Evolutionary conservation across 2,329 filamentous ascomycete species (phyloP), one percentile per base, ranked within the genome.

Genomic region (Fusarium austroafricanum): DNA sequence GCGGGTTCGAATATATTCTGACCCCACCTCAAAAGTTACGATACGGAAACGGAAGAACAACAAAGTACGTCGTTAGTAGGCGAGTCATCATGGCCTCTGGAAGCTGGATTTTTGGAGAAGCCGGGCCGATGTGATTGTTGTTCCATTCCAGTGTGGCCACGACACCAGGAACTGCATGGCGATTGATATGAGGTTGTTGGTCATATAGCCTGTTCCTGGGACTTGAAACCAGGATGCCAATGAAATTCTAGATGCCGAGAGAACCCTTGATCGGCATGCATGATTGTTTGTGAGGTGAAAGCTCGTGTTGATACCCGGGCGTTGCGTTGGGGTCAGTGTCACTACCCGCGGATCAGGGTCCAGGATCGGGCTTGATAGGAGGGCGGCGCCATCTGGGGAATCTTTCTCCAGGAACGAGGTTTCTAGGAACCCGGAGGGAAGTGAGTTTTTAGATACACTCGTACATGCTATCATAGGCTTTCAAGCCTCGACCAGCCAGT

Each of bases 31-130:
- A 20, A 31, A 37, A 23, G 31, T 29, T 47, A 14, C 17, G 14
- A 35, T 68, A 55, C 60, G 33, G 26, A 65, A 61, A 33, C 55
- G 51, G 55, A 61, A 46, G 28, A 54, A 39, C 33, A 57, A 56
- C 18, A 21, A 42, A 64, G 46, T 18, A 51, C 53, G 29, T 38
- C 23, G 29, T 40, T 26, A 15, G 35, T 26, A 15, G 35, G 40
- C 45, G 40, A 47, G 42, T 43, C 23, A 20, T 52, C 33, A 40
- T 40, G 38, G 29, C 35, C 31, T 11, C 21, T 57, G 15, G 20
- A 20, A 39, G 20, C 29, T 29, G 31, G 9, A 50, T 51, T n/a
- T 42, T 57, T 20, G 33, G 31, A 26, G 38, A 50, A 35, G 33
- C 37, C 38, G 15, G 42, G 39, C 40, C 40, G 51, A 55, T 44